Evolutionary conservation across 257 asterid species (phyloP).

Genomic region (Petunia axillaris): DNA sequence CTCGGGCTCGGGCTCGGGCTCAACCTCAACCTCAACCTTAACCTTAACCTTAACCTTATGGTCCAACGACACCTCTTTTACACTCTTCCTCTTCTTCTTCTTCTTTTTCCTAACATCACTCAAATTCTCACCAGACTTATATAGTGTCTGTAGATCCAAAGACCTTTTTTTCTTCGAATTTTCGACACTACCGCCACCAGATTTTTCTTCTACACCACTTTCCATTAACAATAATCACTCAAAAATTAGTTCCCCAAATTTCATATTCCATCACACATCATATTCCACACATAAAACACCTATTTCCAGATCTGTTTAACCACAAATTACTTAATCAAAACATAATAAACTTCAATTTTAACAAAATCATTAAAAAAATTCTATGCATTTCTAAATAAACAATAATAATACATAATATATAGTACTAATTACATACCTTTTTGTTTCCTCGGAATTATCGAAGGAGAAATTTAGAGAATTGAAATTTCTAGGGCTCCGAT

Average conservation of each 20-base stretch:
- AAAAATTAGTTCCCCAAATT: slow-evolving; percentile 15
- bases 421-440: background rate
- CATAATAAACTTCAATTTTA: background rate
- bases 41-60: no score
- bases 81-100: slow-evolving; percentile 60
- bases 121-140: slow-evolving; percentile 53
- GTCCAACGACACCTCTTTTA: slow-evolving; percentile 60
- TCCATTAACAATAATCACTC: slow-evolving; percentile 21
- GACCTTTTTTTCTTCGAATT: slow-evolving; percentile 74
- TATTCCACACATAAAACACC: background rate
- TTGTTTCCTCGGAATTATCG: slow-evolving; percentile 6
- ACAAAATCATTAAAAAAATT: background rate
- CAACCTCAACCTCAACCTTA: no score
- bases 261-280: slow-evolving; percentile 21
- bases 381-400: background rate
- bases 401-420: no score
- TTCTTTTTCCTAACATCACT: slow-evolving; percentile 39
- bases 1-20: slow-evolving; percentile 43
- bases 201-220: slow-evolving; percentile 26
- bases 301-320: slow-evolving; percentile 25
- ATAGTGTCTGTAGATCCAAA: slow-evolving; percentile 82
- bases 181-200: slow-evolving; percentile 24
- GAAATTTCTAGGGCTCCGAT: slow-evolving; percentile 28
- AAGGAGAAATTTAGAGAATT: background rate
- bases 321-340: slow-evolving; percentile 20